phyloP scores from a whole-genome alignment of 345 rosid species.

The Syzygium grande region DNA sequence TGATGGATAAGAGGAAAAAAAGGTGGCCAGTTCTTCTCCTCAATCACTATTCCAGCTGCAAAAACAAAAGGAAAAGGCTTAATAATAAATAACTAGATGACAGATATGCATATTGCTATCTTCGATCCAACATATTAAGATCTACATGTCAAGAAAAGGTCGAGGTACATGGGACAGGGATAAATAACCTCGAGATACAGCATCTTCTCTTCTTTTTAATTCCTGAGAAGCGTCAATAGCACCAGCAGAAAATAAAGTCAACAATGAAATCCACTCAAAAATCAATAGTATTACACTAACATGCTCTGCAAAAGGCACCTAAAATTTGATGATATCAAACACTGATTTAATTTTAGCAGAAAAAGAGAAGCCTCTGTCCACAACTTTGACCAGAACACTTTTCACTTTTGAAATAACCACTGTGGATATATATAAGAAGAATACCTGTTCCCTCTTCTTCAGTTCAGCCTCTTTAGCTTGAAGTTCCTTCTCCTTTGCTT shows the following conservation, averaged over 20 bases:
- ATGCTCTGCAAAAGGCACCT: neutral
- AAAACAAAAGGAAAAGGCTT: conserved; percentile 10
- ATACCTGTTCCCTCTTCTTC: conserved; percentile 80
- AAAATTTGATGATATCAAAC: neutral
- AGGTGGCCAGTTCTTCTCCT: conserved; percentile 97
- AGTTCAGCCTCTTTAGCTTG: conserved; percentile 89
- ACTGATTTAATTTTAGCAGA: neutral
- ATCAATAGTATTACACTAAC: neutral
- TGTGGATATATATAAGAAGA: neutral
- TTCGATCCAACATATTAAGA: neutral
- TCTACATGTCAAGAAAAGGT: neutral
- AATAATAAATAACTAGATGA: neutral
- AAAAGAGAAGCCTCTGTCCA: neutral
- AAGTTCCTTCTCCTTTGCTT: conserved; percentile 87
- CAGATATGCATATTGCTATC: neutral
- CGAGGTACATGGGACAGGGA: neutral
- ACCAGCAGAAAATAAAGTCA: neutral
- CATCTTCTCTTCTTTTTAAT: conserved; percentile 83
- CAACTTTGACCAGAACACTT: neutral
- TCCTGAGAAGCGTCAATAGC: conserved; percentile 41
- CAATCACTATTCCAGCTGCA: conserved; percentile 89
- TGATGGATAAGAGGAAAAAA: conserved; percentile 91
- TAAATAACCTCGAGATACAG: conserved; percentile 44
- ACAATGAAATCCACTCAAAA: neutral
- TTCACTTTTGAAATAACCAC: neutral